phyloP scores from a whole-genome alignment of 1,284 basidiomycete genomes.

The Cryptococcus sp. region DNA sequence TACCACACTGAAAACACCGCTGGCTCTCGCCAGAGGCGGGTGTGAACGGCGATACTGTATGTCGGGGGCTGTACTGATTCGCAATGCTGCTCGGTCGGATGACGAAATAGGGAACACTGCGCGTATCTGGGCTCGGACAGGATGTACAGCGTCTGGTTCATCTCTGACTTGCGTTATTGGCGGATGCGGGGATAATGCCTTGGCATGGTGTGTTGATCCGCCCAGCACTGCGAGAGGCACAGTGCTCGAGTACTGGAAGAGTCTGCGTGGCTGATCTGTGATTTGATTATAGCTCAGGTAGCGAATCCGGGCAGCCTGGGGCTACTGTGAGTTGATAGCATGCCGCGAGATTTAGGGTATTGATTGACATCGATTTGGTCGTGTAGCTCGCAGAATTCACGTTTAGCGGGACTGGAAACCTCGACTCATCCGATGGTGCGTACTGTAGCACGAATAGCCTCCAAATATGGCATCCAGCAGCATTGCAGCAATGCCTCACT shows the following conservation, averaged over 20 bases:
- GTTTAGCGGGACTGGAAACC: not conserved
- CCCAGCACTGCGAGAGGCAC: not conserved
- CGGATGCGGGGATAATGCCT: constrained; percentile 8
- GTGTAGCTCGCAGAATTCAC: constrained; percentile 28
- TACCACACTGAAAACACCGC: too few relatives aligned
- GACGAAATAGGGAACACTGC: constrained; percentile 11
- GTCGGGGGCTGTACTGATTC: too few relatives aligned
- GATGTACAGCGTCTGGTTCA: constrained; percentile 20
- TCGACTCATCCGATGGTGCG: constrained; percentile 31
- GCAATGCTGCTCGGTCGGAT: too few relatives aligned
- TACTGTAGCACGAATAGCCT: not conserved
- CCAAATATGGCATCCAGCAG: not conserved
- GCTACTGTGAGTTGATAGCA: constrained; percentile 17
- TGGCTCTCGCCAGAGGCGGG: too few relatives aligned
- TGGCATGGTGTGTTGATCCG: constrained; percentile 21
- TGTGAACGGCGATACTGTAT: too few relatives aligned
- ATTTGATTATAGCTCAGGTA: constrained; percentile 5
- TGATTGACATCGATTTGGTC: not conserved
- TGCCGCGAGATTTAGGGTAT: not conserved
- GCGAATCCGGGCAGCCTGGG: constrained; percentile 17
- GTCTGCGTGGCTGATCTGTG: constrained; percentile 5
- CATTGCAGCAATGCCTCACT: not conserved
- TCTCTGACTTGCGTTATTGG: constrained; percentile 23
- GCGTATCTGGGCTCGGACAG: constrained; percentile 26
- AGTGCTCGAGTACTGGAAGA: not conserved